phyloP scores from a whole-genome alignment of 208 protist genomes.

The Tritrichomonas musculus region DNA sequence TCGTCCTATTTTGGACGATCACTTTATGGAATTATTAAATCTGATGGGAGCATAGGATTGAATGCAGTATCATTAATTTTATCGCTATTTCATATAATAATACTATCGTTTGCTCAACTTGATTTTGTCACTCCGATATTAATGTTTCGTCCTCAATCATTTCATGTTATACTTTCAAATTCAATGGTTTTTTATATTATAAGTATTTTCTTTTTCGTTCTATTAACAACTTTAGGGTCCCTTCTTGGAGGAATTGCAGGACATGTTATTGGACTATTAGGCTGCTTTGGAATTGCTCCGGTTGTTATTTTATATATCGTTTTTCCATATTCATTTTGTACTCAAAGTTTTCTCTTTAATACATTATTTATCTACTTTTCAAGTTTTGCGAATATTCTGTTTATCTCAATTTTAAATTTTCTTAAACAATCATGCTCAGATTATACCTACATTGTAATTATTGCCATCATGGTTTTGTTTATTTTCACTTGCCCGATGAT shows the following conservation, averaged over 20 bases:
- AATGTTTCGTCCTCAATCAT: neutral
- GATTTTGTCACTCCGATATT: neutral
- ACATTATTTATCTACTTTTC: neutral
- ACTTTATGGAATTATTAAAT: no score
- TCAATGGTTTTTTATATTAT: neutral
- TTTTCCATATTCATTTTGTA: neutral
- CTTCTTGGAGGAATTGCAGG: neutral
- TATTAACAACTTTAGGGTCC: neutral
- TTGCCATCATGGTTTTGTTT: neutral
- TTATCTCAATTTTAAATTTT: neutral
- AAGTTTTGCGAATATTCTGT: neutral
- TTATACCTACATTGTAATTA: neutral
- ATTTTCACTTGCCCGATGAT: neutral
- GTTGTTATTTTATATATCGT: neutral
- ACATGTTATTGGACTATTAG: neutral
- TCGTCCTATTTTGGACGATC: no score
- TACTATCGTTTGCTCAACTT: neutral
- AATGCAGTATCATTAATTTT: no score
- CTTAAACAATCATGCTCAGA: neutral
- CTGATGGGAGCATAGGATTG: no score
- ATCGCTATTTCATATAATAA: no score
- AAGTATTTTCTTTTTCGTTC: neutral
- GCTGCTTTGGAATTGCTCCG: neutral
- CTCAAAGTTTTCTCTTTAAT: neutral
- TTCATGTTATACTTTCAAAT: neutral